These are phyloP conservation scores for Ceratobasidium sp. DNA, from an alignment of 1,284 basidiomycete species.

Conservation along the genomic window DNA sequence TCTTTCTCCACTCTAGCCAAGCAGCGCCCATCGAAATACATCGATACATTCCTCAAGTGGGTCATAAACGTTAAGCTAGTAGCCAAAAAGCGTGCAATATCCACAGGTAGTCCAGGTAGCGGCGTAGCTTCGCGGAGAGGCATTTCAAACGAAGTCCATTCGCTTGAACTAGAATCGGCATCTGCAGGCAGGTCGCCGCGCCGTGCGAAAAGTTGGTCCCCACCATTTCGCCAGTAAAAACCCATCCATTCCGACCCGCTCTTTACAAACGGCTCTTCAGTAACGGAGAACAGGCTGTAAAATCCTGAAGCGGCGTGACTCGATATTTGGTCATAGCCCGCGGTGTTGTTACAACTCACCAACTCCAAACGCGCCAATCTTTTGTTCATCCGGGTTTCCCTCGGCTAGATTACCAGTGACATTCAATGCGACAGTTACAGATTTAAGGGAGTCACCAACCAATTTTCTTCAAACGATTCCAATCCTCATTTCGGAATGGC, in stretches of 20 bases:
- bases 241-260: slow-evolving; percentile 96
- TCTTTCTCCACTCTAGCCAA: slow-evolving; percentile 83
- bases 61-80: slow-evolving; percentile 97
- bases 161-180: slow-evolving; percentile 53
- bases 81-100: slow-evolving; percentile 90
- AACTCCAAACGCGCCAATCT: slow-evolving; percentile 82
- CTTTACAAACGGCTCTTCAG: slow-evolving; percentile 94
- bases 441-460: slow-evolving; percentile 62
- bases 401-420: slow-evolving; percentile 46
- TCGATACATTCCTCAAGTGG: slow-evolving; percentile 79
- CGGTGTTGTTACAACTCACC: slow-evolving; percentile 63
- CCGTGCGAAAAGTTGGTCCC: slow-evolving; percentile 84
- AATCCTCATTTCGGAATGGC: slow-evolving; percentile 85
- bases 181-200: slow-evolving; percentile 72
- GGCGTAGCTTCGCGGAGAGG: slow-evolving; percentile 85
- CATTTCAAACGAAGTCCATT: slow-evolving; percentile 95
- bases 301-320: slow-evolving; percentile 78
- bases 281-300: slow-evolving; percentile 85
- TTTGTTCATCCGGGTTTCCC: slow-evolving; percentile 51
- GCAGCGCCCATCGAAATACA: slow-evolving; percentile 84
- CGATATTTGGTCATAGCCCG: background rate
- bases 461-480: slow-evolving; percentile 90
- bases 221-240: slow-evolving; percentile 96
- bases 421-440: slow-evolving; percentile 41
- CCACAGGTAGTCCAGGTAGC: slow-evolving; percentile 84